Evolutionary conservation across 2,329 filamentous ascomycete species (phyloP).

Genomic region (Paecilomyces sp.): DNA sequence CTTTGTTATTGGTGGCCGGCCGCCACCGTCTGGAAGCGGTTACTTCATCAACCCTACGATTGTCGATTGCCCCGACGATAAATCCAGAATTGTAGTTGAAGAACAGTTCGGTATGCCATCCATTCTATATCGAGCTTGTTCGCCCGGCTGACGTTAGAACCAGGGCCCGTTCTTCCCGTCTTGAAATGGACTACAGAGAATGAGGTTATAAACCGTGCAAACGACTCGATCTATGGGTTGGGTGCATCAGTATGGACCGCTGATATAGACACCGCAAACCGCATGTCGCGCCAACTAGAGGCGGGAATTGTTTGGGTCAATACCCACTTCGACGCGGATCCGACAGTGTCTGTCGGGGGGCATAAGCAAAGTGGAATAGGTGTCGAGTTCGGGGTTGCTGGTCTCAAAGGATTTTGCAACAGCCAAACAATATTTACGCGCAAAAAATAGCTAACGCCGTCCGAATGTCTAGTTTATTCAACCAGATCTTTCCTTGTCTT

Average conservation of each 20-base stretch:
- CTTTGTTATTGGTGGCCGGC: slow-evolving; percentile 44
- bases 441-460: not conserved
- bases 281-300: slow-evolving; percentile 40
- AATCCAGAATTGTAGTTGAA: slow-evolving; percentile 37
- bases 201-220: slow-evolving; percentile 42
- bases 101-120: slow-evolving; percentile 41
- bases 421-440: not conserved
- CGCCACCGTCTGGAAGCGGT: slow-evolving; percentile 44
- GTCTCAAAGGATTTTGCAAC: not conserved
- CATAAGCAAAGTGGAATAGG: slow-evolving; percentile 59
- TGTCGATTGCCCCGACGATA: slow-evolving; percentile 24
- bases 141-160: slow-evolving; percentile 20
- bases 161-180: slow-evolving; percentile 45
- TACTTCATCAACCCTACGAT: slow-evolving; percentile 45
- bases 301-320: slow-evolving; percentile 43
- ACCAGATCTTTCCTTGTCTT: not conserved
- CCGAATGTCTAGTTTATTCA: not conserved
- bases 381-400: slow-evolving; percentile 56
- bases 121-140: not conserved
- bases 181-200: slow-evolving; percentile 41
- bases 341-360: slow-evolving; percentile 63
- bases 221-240: slow-evolving; percentile 44
- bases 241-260: slow-evolving; percentile 46
- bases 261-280: slow-evolving; percentile 41
- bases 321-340: slow-evolving; percentile 62